phyloP scores from a whole-genome alignment of 345 rosid species.

The Streptanthus diversifolius region DNA sequence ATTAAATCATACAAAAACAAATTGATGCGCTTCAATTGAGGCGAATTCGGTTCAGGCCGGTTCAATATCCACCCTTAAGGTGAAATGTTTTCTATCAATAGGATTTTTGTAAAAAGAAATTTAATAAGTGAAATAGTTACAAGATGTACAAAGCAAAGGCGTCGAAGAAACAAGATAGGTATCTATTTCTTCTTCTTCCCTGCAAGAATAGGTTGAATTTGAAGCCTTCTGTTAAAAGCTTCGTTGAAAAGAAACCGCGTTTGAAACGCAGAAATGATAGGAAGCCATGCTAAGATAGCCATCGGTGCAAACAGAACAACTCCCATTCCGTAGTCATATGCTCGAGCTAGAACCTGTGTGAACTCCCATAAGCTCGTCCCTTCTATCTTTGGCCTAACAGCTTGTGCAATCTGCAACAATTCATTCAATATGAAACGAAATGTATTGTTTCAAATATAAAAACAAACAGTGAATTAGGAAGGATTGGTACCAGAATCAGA shows the following conservation, averaged over 20 bases:
- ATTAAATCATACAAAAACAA: neutral
- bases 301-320: slow-evolving; percentile 72
- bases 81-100: neutral
- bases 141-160: slow-evolving; percentile 21
- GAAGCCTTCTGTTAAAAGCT: slow-evolving; percentile 78
- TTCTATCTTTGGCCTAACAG: slow-evolving; percentile 73
- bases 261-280: slow-evolving; percentile 79
- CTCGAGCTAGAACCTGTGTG: slow-evolving; percentile 63
- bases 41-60: neutral
- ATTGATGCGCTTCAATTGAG: neutral
- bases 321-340: slow-evolving; percentile 97
- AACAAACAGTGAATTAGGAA: neutral
- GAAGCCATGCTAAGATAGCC: slow-evolving; percentile 90
- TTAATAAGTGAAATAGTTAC: slow-evolving; percentile 15
- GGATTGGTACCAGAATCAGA: slow-evolving; percentile 60
- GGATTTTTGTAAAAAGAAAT: slow-evolving; percentile 16
- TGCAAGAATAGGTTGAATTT: slow-evolving; percentile 87
- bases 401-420: slow-evolving; percentile 73
- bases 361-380: slow-evolving; percentile 74
- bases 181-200: slow-evolving; percentile 63
- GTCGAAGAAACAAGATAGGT: neutral
- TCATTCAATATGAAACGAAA: neutral
- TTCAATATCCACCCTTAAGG: neutral
- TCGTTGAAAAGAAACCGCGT: slow-evolving; percentile 88
- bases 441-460: neutral